Evolutionary conservation across 2,329 filamentous ascomycete genomes (phyloP).

Genomic region (Dactylellina leptospora): DNA sequence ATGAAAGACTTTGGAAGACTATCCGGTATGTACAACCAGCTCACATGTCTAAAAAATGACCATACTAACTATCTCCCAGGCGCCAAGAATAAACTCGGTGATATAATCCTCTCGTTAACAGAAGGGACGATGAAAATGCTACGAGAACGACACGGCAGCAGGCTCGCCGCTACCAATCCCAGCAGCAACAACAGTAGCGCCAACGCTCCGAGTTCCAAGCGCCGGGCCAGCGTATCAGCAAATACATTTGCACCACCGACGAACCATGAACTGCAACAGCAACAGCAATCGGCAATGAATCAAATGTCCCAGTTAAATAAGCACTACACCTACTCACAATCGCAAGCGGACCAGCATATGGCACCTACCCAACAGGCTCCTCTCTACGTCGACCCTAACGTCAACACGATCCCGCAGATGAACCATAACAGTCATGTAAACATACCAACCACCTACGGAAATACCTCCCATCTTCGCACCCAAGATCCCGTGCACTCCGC

Average conservation of each 20-base stretch:
- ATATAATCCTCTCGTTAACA: conserved; percentile 41
- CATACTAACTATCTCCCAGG: conserved; percentile 10
- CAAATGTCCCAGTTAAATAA: conserved; percentile 34
- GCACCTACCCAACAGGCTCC: background rate
- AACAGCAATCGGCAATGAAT: conserved; percentile 25
- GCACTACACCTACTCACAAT: conserved; percentile 34
- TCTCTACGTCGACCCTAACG: conserved; percentile 33
- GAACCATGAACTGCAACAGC: conserved; percentile 23
- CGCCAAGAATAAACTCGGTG: conserved; percentile 36
- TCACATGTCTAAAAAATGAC: background rate
- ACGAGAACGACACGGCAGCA: conserved; percentile 37
- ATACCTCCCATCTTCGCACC: conserved; percentile 8
- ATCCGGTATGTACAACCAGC: conserved; percentile 65
- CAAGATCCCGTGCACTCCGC: conserved; percentile 35
- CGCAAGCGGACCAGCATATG: conserved; percentile 22
- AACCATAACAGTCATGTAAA: conserved; percentile 18
- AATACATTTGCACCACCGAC: conserved; percentile 39
- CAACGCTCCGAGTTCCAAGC: conserved; percentile 9
- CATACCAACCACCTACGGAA: conserved; percentile 11
- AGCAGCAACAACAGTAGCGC: conserved; percentile 10
- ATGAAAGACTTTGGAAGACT: conserved; percentile 72
- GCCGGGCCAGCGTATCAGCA: conserved; percentile 25
- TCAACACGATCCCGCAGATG: conserved; percentile 40
- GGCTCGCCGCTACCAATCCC: background rate
- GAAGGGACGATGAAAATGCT: conserved; percentile 49